phyloP scores from a whole-genome alignment of 2,329 filamentous ascomycete species.

The Aschersonia sp. region DNA sequence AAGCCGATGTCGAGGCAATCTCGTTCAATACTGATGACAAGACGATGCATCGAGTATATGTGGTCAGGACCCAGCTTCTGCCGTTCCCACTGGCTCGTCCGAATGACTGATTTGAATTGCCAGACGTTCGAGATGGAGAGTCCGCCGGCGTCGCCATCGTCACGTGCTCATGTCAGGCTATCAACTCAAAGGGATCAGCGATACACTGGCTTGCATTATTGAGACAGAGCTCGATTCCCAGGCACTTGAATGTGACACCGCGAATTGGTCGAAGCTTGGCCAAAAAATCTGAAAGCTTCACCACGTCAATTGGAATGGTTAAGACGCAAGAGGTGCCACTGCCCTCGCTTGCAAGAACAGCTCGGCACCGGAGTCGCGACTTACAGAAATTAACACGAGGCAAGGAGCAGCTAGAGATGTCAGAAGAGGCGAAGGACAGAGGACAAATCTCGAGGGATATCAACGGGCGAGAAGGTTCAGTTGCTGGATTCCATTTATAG shows the following conservation, averaged over 20 bases:
- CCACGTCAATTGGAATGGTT: slow-evolving; percentile 56
- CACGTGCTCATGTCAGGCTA: slow-evolving; percentile 54
- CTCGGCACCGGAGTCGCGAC: slow-evolving; percentile 35
- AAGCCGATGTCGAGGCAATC: slow-evolving; percentile 35
- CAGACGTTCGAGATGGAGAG: slow-evolving; percentile 43
- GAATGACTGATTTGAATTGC: too few relatives aligned
- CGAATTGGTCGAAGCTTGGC: slow-evolving; percentile 1
- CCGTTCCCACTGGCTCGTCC: too few relatives aligned
- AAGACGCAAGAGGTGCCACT: slow-evolving; percentile 47
- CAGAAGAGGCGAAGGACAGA: too few relatives aligned
- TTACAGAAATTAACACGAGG: slow-evolving; percentile 47
- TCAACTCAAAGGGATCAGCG: slow-evolving; percentile 59
- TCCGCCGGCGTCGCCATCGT: slow-evolving; percentile 41
- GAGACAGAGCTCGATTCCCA: slow-evolving; percentile 47
- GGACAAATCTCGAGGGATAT: too few relatives aligned
- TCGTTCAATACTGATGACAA: slow-evolving; percentile 46
- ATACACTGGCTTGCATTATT: slow-evolving; percentile 50
- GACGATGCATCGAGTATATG: slow-evolving; percentile 50
- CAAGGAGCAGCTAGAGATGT: slow-evolving; percentile 3
- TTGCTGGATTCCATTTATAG: background rate
- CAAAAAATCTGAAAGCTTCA: slow-evolving; percentile 36
- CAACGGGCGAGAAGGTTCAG: background rate
- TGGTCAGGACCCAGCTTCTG: slow-evolving; percentile 29
- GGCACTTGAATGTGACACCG: background rate
- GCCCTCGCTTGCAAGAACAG: slow-evolving; percentile 51